Conservation (phyloP, 495 filamentous ascomycete genomes). For the Penicillium crystallinum region DNA sequence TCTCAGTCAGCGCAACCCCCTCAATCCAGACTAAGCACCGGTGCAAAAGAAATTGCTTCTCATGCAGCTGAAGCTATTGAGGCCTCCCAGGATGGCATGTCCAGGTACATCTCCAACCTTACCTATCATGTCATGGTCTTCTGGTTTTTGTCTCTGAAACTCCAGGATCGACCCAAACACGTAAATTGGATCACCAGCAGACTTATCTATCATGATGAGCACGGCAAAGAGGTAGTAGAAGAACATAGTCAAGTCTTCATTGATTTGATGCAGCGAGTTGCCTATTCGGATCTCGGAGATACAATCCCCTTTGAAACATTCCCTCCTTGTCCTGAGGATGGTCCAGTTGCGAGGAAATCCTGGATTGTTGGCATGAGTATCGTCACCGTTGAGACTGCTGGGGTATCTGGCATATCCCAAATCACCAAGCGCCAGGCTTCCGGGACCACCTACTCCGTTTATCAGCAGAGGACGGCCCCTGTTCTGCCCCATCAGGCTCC, state of each 20-base stretch:
- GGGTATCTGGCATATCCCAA: constrained; percentile 66
- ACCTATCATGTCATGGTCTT: constrained; percentile 95
- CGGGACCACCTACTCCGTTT: constrained; percentile 70
- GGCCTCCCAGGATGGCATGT: constrained; percentile 37
- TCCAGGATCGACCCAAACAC: constrained; percentile 75
- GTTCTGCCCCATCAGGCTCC: constrained; percentile 63
- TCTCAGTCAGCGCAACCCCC: constrained; percentile 11
- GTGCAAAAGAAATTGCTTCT: constrained; percentile 36
- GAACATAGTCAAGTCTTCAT: constrained; percentile 91
- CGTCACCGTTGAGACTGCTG: constrained; percentile 76
- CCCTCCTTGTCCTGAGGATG: constrained; percentile 60
- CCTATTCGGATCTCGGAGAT: constrained; percentile 74
- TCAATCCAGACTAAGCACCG: constrained; percentile 35
- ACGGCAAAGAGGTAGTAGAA: constrained; percentile 71
- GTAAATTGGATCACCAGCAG: constrained; percentile 91
- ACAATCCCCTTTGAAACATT: constrained; percentile 47
- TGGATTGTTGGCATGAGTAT: constrained; percentile 89
- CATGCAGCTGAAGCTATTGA: constrained; percentile 28
- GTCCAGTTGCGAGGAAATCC: constrained; percentile 63
- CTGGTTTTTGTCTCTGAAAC: constrained; percentile 87
- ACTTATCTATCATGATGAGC: constrained; percentile 65
- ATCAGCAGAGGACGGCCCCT: constrained; percentile 65
- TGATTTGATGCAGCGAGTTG: constrained; percentile 91
- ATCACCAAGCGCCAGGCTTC: constrained; percentile 81
- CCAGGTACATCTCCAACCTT: constrained; percentile 83